Evolutionary conservation across 805 yeast genomes (phyloP).

Genomic region (Diddensiella caesifluorescens): DNA sequence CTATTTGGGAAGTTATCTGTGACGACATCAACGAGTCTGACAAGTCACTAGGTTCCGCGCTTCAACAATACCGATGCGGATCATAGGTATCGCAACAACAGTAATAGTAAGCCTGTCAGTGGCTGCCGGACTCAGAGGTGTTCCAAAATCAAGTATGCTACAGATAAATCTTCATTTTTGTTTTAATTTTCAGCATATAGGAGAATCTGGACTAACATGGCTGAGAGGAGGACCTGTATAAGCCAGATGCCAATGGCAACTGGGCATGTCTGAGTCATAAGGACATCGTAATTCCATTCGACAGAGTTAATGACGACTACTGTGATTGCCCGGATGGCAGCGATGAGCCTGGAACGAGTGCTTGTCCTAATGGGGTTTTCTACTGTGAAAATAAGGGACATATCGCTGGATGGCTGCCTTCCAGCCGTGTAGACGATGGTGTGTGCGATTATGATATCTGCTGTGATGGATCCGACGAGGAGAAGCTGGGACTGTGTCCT

Average conservation of each 20-base stretch:
- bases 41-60: not conserved
- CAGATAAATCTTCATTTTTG: not conserved
- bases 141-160: constrained; percentile 1
- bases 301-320: constrained; percentile 76
- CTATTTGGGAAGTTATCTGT: too few relatives aligned
- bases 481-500: constrained; percentile 41
- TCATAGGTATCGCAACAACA: not conserved
- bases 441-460: constrained; percentile 84
- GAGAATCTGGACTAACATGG: not conserved
- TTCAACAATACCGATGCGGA: too few relatives aligned
- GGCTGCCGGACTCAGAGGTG: constrained; percentile 1
- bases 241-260: constrained; percentile 44
- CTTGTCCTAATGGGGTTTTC: constrained; percentile 57
- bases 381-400: constrained; percentile 78
- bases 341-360: constrained; percentile 94
- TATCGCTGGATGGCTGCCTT: constrained; percentile 54
- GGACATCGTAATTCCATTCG: constrained; percentile 51
- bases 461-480: constrained; percentile 93
- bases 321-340: constrained; percentile 98
- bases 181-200: not conserved
- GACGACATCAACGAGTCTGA: not conserved
- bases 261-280: constrained; percentile 74
- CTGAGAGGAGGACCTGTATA: constrained; percentile 35
- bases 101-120: not conserved
- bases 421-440: constrained; percentile 76